A percentile compares a stretch with the other conserved stretches of the same genome.
Conservation (phyloP, 164 flowering plant species). For the Echeveria elegans region DNA sequence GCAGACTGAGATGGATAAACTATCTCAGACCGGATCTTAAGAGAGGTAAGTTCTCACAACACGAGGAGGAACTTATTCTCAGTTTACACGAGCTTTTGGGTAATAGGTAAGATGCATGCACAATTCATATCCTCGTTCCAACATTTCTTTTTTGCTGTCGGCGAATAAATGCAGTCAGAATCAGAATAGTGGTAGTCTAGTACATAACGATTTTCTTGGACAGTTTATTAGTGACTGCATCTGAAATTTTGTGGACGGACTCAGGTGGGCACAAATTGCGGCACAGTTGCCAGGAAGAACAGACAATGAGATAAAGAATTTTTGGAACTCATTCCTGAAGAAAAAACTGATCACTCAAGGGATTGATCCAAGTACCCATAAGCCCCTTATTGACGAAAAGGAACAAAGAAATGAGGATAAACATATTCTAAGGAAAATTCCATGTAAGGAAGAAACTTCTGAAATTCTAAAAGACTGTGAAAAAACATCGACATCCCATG, state of each 20-base stretch:
- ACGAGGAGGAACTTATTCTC: conserved; percentile 72
- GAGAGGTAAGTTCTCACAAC: conserved; percentile 77
- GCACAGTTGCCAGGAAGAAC: conserved; percentile 86
- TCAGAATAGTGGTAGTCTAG: too few relatives aligned
- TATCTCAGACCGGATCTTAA: conserved; percentile 84
- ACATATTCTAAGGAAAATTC: conserved; percentile 9
- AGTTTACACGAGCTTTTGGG: conserved; percentile 76
- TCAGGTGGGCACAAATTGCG: conserved; percentile 95
- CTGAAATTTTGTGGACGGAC: conserved; percentile 4
- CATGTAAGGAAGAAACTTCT: neutral
- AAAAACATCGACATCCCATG: conserved; percentile 13
- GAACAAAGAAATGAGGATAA: conserved; percentile 18
- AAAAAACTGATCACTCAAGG: conserved; percentile 77
- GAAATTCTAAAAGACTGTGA: neutral
- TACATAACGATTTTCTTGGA: too few relatives aligned
- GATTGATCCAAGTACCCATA: conserved; percentile 78
- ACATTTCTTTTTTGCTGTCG: neutral
- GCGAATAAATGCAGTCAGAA: too few relatives aligned
- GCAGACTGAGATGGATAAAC: conserved; percentile 85
- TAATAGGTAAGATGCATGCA: conserved; percentile 47
- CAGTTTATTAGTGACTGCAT: neutral
- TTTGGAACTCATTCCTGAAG: conserved; percentile 82
- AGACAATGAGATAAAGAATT: conserved; percentile 85
- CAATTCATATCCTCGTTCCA: neutral
- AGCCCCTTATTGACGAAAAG: conserved; percentile 29